Percentiles rank a stretch among this genome's conserved stretches.
Conservation (phyloP, 768 basidiomycete species). For the Podaxis sp. region DNA sequence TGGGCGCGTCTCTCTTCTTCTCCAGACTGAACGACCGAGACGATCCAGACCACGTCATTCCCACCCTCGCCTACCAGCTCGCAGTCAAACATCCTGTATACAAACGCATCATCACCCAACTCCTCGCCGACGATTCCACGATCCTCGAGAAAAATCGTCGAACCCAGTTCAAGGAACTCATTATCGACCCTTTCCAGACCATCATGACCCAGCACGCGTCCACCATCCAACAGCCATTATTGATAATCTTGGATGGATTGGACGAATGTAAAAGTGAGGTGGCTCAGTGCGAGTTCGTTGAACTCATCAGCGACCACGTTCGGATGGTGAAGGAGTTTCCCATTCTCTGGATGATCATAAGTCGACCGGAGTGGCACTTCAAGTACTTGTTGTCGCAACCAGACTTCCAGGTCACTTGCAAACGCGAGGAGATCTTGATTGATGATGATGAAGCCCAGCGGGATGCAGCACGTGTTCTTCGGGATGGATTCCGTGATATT, state of each 20-base stretch:
- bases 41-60: not conserved
- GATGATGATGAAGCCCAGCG: not conserved
- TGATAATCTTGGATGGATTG: not conserved
- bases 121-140: not conserved
- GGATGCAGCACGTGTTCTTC: not conserved
- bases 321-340: not conserved
- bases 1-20: not conserved
- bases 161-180: not conserved
- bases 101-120: not conserved
- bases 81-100: not conserved
- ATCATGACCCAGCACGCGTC: conserved; percentile 7
- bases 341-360: not conserved
- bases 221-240: not conserved
- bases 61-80: not conserved
- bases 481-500: not conserved
- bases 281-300: not conserved
- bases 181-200: not conserved
- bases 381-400: not conserved
- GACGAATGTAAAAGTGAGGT: not conserved
- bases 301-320: not conserved
- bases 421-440: not conserved
- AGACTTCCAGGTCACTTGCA: not conserved
- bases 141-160: not conserved
- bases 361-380: not conserved
- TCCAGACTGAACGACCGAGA: not conserved